phyloP scores from a whole-genome alignment of 129 eudicot species.

The Tanacetum coccineum region DNA sequence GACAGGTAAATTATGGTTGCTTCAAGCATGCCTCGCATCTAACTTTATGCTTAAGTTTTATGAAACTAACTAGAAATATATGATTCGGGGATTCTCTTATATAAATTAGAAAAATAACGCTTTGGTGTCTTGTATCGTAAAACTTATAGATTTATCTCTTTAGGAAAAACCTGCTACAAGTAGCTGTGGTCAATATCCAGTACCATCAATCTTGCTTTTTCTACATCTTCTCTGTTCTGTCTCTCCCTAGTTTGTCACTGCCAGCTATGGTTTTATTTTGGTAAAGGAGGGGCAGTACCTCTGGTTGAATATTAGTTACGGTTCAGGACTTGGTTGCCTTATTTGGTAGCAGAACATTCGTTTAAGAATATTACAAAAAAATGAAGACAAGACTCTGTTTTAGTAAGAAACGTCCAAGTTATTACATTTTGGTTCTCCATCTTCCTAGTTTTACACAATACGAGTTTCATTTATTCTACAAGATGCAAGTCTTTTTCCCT shows the following conservation, averaged over 20 bases:
- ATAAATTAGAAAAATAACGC: neutral
- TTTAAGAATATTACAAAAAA: neutral
- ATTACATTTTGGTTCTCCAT: neutral
- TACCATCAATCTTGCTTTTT: no score
- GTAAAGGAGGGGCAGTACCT: no score
- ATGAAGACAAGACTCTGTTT: neutral
- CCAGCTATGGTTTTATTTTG: no score
- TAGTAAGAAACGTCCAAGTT: neutral
- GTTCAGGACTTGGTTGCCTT: neutral
- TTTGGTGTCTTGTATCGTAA: neutral
- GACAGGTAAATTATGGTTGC: slow-evolving; percentile 46
- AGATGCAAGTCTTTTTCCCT: neutral
- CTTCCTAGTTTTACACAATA: neutral
- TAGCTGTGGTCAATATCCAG: no score
- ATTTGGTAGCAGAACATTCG: neutral
- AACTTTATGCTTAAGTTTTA: neutral
- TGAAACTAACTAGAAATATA: slow-evolving; percentile 1
- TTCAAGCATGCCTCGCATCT: neutral
- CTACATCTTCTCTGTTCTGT: no score
- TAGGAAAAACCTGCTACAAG: no score
- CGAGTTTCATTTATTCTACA: neutral
- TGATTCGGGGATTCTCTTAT: neutral
- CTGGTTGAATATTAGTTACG: no score
- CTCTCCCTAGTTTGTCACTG: no score
- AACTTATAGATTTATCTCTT: neutral